A percentile compares a stretch with the other conserved stretches of the same genome.
Evolutionary conservation across 441 rosid species (phyloP).

Genomic region (Kokia cookei): DNA sequence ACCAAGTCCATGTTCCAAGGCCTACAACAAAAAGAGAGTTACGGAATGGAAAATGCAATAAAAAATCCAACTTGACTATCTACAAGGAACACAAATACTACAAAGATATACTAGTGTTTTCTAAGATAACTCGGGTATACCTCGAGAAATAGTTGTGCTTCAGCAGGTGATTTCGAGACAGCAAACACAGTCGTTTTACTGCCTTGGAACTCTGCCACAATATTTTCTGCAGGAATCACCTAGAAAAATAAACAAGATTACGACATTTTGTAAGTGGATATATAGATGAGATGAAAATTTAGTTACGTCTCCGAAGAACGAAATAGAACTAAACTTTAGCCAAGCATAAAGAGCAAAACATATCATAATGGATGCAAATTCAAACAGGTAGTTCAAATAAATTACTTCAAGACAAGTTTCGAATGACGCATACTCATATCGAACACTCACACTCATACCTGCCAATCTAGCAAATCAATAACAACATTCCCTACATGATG

Average conservation of each 20-base stretch:
- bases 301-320: conserved; percentile 18
- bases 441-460: conserved; percentile 31
- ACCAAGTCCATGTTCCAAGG: conserved; percentile 77
- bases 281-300: not conserved
- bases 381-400: not conserved
- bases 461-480: conserved; percentile 69
- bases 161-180: conserved; percentile 49
- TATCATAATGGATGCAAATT: not conserved
- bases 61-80: not conserved
- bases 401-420: not conserved
- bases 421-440: not conserved
- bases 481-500: conserved; percentile 41
- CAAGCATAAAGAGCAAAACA: not conserved
- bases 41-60: not conserved
- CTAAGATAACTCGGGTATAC: conserved; percentile 22
- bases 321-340: not conserved
- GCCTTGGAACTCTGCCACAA: conserved; percentile 79
- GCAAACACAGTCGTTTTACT: conserved; percentile 66
- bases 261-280: not conserved
- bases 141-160: conserved; percentile 77
- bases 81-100: not conserved
- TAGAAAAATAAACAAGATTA: conserved; percentile 17
- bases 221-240: conserved; percentile 87
- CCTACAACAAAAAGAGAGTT: conserved; percentile 31
- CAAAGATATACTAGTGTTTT: not conserved